These are phyloP conservation scores for Sporothrix euskadiensis DNA, from an alignment of 2,329 filamentous ascomycete genomes.

Conservation along the genomic window DNA sequence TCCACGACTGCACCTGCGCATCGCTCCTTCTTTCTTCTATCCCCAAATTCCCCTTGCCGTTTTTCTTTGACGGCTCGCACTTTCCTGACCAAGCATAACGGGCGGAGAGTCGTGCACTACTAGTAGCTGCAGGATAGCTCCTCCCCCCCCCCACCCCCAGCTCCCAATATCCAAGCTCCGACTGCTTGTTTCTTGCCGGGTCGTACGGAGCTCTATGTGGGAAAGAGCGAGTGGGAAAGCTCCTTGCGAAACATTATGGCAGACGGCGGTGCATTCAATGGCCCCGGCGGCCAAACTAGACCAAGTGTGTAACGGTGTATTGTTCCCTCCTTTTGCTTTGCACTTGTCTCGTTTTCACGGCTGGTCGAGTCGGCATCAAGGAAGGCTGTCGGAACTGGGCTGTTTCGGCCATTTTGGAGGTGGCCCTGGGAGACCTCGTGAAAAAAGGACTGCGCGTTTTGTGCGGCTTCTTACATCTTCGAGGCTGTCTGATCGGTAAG, in stretches of 20 bases:
- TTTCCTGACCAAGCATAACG: slow-evolving; percentile 17
- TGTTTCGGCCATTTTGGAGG: neutral
- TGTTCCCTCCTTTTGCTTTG: neutral
- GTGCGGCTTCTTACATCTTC: neutral
- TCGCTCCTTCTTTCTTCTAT: neutral
- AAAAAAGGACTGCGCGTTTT: neutral
- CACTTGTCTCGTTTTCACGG: slow-evolving; percentile 16
- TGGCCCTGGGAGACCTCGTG: neutral
- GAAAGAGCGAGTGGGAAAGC: neutral
- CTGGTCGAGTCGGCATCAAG: neutral
- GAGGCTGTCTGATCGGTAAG: neutral
- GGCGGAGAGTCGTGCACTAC: slow-evolving; percentile 17
- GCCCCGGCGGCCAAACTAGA: neutral
- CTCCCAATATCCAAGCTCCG: slow-evolving; percentile 11
- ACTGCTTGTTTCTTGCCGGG: neutral
- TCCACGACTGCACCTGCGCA: neutral
- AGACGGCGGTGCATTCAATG: neutral
- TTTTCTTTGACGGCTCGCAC: neutral
- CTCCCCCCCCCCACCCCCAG: neutral
- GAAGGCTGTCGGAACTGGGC: neutral
- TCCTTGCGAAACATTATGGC: neutral
- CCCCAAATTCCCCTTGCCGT: neutral
- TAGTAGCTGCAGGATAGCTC: neutral
- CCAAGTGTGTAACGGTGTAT: too few species aligned
- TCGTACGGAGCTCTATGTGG: neutral